phyloP scores from a whole-genome alignment of 75 land plant species.

The Isoetes taiwanensis region DNA sequence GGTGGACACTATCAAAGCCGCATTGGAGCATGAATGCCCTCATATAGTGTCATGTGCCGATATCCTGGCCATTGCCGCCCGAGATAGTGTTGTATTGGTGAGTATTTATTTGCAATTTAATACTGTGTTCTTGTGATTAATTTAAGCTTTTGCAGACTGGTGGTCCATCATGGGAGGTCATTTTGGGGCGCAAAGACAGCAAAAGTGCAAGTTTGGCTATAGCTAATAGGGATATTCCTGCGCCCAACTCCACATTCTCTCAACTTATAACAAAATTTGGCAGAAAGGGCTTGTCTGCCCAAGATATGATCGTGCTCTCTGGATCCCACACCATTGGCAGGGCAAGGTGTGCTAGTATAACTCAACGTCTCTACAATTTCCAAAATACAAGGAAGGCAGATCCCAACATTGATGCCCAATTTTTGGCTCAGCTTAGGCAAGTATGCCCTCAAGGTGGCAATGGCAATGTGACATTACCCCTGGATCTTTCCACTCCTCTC shows the following conservation, averaged over 20 bases:
- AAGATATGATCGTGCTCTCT: neutral
- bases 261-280: neutral
- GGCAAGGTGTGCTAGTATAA: neutral
- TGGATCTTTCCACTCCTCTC: neutral
- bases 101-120: neutral
- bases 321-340: slow-evolving; percentile 1
- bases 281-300: neutral
- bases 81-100: slow-evolving; percentile 1
- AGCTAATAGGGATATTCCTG: neutral
- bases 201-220: neutral
- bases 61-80: slow-evolving; percentile 5
- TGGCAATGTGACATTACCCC: neutral
- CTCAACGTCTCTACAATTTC: neutral
- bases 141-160: neutral
- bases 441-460: neutral
- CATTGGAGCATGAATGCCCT: neutral
- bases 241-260: slow-evolving; percentile 1
- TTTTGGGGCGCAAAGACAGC: neutral
- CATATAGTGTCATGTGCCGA: neutral
- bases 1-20: neutral
- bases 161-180: neutral
- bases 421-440: neutral
- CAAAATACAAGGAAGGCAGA: neutral
- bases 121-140: neutral
- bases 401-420: neutral